Percentiles rank a stretch among this genome's conserved stretches.
phyloP scores from a whole-genome alignment of 1,139 yeast genomes.

The Suhomyces taliae region DNA sequence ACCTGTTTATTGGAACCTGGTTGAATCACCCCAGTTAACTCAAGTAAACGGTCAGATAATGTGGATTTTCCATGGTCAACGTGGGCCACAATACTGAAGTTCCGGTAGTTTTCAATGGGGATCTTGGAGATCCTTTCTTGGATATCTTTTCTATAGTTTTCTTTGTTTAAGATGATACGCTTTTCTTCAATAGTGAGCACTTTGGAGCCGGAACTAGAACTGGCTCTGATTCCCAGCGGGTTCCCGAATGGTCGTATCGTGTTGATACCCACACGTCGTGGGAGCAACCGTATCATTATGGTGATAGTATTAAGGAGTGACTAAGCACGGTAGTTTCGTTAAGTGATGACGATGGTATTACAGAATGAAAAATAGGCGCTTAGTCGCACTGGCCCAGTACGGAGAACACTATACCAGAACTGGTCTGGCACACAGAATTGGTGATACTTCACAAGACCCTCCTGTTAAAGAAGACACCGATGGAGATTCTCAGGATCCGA shows the following conservation, averaged over 20 bases:
- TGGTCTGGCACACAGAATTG: too few relatives aligned
- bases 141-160: constrained; percentile 30
- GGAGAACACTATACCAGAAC: too few relatives aligned
- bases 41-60: constrained; percentile 80
- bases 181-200: constrained; percentile 28
- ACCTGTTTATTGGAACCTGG: constrained; percentile 83
- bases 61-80: constrained; percentile 98
- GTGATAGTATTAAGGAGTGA: too few relatives aligned
- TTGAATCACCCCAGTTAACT: constrained; percentile 84
- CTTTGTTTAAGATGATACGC: constrained; percentile 30
- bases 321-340: too few relatives aligned
- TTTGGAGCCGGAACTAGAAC: constrained; percentile 4
- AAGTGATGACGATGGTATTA: too few relatives aligned
- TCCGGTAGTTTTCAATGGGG: constrained; percentile 81
- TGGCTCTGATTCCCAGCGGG: not conserved
- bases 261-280: not conserved
- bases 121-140: constrained; percentile 65
- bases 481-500: too few relatives aligned
- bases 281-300: not conserved
- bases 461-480: too few relatives aligned
- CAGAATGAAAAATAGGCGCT: too few relatives aligned
- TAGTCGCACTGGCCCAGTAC: too few relatives aligned
- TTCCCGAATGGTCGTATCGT: not conserved
- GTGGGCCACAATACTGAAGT: constrained; percentile 94
- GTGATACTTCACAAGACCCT: too few relatives aligned